Percentiles rank a stretch among this genome's conserved stretches.
These are phyloP conservation scores for Artemisia argyi DNA, from an alignment of 129 eudicot genomes.

Conservation along the genomic window DNA sequence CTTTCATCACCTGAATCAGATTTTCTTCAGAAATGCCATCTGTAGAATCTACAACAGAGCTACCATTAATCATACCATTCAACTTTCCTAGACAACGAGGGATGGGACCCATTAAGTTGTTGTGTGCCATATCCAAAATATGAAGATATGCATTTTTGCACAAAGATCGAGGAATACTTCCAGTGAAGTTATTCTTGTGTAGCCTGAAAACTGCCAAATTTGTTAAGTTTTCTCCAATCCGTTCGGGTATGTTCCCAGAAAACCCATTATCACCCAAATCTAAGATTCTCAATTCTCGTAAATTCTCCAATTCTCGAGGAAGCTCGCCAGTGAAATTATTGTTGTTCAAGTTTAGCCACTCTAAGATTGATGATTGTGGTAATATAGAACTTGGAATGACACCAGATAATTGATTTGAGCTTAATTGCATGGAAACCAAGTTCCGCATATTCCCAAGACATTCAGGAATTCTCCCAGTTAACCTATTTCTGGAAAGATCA, in stretches of 20 bases:
- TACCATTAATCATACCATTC: neutral
- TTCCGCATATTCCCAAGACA: neutral
- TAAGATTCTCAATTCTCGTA: neutral
- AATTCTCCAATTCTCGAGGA: neutral
- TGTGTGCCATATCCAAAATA: slow-evolving; percentile 13
- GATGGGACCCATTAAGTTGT: slow-evolving; percentile 14
- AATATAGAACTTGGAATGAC: slow-evolving; percentile 2
- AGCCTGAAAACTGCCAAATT: neutral
- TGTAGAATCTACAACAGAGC: neutral
- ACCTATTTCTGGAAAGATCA: slow-evolving; percentile 4
- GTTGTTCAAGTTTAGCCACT: neutral
- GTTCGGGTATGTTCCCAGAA: neutral
- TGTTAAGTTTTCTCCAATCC: neutral
- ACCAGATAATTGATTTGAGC: neutral
- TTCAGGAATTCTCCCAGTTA: neutral
- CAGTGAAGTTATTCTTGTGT: neutral
- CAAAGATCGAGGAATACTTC: neutral
- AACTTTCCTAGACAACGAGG: slow-evolving; percentile 17
- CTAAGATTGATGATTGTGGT: neutral
- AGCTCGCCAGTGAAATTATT: neutral
- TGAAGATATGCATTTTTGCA: slow-evolving; percentile 6
- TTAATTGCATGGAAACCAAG: neutral
- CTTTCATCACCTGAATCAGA: slow-evolving; percentile 21
- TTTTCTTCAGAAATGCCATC: neutral
- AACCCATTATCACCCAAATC: neutral